These are phyloP conservation scores for Oryza longistaminata DNA, from an alignment of 176 grass and related monocot species.

Conservation along the genomic window DNA sequence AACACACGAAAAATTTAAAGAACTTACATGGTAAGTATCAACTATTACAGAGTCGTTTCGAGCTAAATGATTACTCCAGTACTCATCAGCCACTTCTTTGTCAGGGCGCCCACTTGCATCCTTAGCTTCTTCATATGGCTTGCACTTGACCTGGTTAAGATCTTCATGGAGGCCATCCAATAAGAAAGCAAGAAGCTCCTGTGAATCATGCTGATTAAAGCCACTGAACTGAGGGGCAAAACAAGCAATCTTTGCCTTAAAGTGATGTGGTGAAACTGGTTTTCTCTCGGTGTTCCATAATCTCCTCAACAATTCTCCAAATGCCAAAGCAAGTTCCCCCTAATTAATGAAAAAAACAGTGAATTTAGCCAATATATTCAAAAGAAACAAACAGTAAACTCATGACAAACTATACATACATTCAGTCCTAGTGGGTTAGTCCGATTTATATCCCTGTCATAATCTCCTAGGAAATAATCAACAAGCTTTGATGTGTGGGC, in stretches of 20 bases:
- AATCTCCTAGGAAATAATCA: constrained; percentile 93
- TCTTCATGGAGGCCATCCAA: constrained; percentile 98
- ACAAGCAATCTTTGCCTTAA: constrained; percentile 85
- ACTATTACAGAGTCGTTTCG: constrained; percentile 95
- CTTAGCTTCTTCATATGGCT: constrained; percentile 91
- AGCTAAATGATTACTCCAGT: constrained; percentile 96
- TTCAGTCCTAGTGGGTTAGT: constrained; percentile 92
- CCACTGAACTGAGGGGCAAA: constrained; percentile 95
- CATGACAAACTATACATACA: constrained; percentile 49
- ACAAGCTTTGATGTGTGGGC: constrained; percentile 83
- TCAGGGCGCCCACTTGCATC: constrained; percentile 78
- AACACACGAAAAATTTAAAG: background rate
- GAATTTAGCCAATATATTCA: constrained; percentile 14
- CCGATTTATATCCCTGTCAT: constrained; percentile 72
- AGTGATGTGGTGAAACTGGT: constrained; percentile 63
- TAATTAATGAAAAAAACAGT: constrained; percentile 43
- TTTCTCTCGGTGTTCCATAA: constrained; percentile 73
- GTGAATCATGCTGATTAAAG: constrained; percentile 99
- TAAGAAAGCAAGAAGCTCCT: constrained; percentile 98
- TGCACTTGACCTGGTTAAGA: constrained; percentile 91
- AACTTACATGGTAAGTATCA: constrained; percentile 90
- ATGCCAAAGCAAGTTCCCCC: constrained; percentile 97
- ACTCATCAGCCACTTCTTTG: constrained; percentile 92
- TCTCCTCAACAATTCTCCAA: constrained; percentile 79
- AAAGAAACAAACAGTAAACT: background rate